Evolutionary conservation across 2,329 filamentous ascomycete species (phyloP).

Genomic region (Sphaerulina musiva): DNA sequence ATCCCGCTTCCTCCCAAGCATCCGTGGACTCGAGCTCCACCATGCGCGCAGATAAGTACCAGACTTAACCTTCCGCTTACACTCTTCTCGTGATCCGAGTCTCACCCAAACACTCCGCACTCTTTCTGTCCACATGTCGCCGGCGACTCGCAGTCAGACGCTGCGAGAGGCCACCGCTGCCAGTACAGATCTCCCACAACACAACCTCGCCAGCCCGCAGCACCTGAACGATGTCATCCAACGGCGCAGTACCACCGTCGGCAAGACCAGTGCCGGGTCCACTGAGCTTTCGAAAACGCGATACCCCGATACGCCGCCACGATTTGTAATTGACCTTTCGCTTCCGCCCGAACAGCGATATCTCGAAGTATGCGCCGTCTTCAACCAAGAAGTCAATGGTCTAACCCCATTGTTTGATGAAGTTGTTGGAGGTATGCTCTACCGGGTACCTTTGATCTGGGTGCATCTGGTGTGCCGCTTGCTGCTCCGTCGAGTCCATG

Average conservation of each 20-base stretch:
- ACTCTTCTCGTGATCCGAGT: not conserved
- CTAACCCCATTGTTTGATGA: conserved; percentile 49
- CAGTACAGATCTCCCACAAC: conserved; percentile 12
- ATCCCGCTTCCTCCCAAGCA: conserved; percentile 1
- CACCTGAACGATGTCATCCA: not conserved
- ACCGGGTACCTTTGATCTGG: conserved; percentile 27
- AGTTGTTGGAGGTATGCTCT: conserved; percentile 36
- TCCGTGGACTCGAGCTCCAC: not conserved
- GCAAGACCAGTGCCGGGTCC: not conserved
- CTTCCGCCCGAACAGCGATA: conserved; percentile 50
- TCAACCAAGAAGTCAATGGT: conserved; percentile 39
- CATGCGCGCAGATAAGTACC: conserved; percentile 4
- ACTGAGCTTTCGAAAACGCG: not conserved
- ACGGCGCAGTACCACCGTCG: not conserved
- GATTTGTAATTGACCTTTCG: conserved; percentile 48
- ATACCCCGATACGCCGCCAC: conserved; percentile 20
- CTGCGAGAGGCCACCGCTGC: conserved; percentile 13
- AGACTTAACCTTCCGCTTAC: not conserved
- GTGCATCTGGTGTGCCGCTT: conserved; percentile 39
- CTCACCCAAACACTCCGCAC: no score
- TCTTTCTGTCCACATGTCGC: conserved; percentile 9
- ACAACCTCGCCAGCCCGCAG: conserved; percentile 6
- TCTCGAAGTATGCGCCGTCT: conserved; percentile 42
- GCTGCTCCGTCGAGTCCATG: conserved; percentile 47
- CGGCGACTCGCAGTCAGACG: conserved; percentile 11